Evolutionary conservation across 179 eudicot species (phyloP), one percentile per base, ranked within the genome.

Genomic region (Corrigiola litoralis): DNA sequence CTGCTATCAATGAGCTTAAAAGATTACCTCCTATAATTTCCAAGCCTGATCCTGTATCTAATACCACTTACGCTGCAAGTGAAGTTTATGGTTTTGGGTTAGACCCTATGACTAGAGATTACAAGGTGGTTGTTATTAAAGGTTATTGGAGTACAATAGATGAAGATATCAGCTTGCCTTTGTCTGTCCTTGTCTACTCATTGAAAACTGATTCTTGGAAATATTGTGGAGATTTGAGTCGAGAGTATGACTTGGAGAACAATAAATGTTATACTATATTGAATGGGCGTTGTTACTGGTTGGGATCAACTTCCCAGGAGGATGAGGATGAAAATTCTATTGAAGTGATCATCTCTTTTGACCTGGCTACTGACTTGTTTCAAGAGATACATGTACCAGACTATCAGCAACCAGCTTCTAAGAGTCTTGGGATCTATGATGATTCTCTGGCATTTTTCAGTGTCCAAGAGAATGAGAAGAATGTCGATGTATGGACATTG

Each of bases 321-420:
- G 4, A 5, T 14, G 41, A 11, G 11, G 10, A 20, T 32, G 51
- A 51, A 8, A 53, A 31, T 23, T 16, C 24, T 6, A 4, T 10
- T 16, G 37, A 27, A 27, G 32, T 61, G 61, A 44, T 70, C 21
- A n/a, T 70, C 4, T 20, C 45, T 31, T 70, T 61, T 33, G 62
- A 70, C 62, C 20, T 70, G 61, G 27, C 40, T 41, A 28, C 47
- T 32, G 55, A 70, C 34, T 32, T 23, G 5, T 70, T 51, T 52
- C 24, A 42, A 61, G 73, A 70, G 62, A 52, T 70, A 29, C 31
- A 42, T 44, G 68, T 70, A 24, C 72, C 68, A 4, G 25, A 63
- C 32, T 70, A 54, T 27, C 25, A 56, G 10, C 47, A 33, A 16
- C 57, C 56, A 10, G 46, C 63, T 46, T 11, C 17, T 11, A 63